phyloP scores from a whole-genome alignment of 2,329 filamentous ascomycete species.

The Trichoderma brevicompactum region DNA sequence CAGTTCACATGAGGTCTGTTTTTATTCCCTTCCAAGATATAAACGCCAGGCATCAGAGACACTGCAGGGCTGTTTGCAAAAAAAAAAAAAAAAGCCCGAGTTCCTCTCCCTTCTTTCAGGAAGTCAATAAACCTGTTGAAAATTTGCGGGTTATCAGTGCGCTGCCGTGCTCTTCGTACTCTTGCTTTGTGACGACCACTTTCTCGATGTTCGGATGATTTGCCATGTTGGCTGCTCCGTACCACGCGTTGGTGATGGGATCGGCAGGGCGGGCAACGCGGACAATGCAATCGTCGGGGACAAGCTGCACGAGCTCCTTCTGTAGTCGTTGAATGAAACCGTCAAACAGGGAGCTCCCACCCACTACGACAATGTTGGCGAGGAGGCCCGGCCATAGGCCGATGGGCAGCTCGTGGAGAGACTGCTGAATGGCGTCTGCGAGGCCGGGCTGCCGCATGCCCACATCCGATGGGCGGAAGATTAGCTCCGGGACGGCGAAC shows the following conservation, averaged over 20 bases:
- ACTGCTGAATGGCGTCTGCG: slow-evolving; percentile 80
- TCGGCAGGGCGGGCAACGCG: slow-evolving; percentile 71
- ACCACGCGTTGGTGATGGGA: slow-evolving; percentile 81
- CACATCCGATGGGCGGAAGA: slow-evolving; percentile 86
- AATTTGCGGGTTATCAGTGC: slow-evolving; percentile 77
- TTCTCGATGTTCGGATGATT: slow-evolving; percentile 68
- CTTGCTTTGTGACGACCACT: slow-evolving; percentile 78
- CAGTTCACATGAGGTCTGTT: background rate
- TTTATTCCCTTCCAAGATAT: background rate
- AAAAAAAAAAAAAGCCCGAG: background rate
- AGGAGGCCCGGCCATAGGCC: slow-evolving; percentile 82
- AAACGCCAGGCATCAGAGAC: slow-evolving; percentile 14
- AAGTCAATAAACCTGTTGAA: slow-evolving; percentile 36
- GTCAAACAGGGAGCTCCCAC: slow-evolving; percentile 78
- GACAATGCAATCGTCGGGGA: slow-evolving; percentile 78
- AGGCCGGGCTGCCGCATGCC: slow-evolving; percentile 84
- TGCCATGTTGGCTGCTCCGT: slow-evolving; percentile 79
- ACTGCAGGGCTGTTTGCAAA: background rate
- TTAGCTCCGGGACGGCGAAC: slow-evolving; percentile 84
- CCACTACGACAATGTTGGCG: slow-evolving; percentile 86
- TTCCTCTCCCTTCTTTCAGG: slow-evolving; percentile 1
- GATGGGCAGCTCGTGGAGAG: slow-evolving; percentile 73
- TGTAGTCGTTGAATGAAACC: slow-evolving; percentile 83
- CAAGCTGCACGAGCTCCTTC: slow-evolving; percentile 70
- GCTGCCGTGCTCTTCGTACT: slow-evolving; percentile 87